Base-by-base conservation (phyloP, 2,329 filamentous ascomycete species). In the Acrocalymma vagum region DNA sequence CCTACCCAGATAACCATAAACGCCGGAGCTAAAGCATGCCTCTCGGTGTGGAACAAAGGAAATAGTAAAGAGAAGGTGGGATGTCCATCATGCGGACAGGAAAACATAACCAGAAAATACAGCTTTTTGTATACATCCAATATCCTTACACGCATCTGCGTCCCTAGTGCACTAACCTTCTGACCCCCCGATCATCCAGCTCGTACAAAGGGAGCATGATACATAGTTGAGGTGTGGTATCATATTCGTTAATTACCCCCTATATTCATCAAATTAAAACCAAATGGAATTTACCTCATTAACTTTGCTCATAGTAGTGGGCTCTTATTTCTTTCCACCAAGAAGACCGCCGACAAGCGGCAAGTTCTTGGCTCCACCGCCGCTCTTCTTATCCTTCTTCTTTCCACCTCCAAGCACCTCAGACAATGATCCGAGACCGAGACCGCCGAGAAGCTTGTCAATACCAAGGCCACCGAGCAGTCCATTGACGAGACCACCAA, bases 401-500 rank as follows among this genome's bases (percentile, higher is more conserved):
- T 78, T 76, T 3, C 76, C 75, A 9, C 91, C 72, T 21, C 79
- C 79, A 9, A 82, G 66, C 29, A 71, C 65, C 28, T 76, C 73
- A 6, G 75, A 66, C 21, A 82, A 48, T 29, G 72, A 75, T 22
- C 79, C 78, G 14, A 85, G 71, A 5, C 91, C 91, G 18, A 96
- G 79, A 2, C 86, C 81, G 6, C 84, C 83, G 11, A 95, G 80
- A 14, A 94, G 74, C 65, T 88, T 88, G 70, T 85, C 84, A 44
- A 95, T 78, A 10, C 89, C 89, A 14, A 94, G 72, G 1, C 87
- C 86, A 40, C 88, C 87, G 1, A 96, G 80, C 3, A 95, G 75
- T 32, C 86, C 85, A 51, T 93, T 88, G 55, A 96, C 82, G 1
- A 96, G 70, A 11, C 87, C 87, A 45, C 91, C 91, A 1, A 96